Evolutionary conservation across 495 filamentous ascomycete genomes (phyloP), one percentile per base, ranked within the genome.

Genomic region (Platismatia glauca): DNA sequence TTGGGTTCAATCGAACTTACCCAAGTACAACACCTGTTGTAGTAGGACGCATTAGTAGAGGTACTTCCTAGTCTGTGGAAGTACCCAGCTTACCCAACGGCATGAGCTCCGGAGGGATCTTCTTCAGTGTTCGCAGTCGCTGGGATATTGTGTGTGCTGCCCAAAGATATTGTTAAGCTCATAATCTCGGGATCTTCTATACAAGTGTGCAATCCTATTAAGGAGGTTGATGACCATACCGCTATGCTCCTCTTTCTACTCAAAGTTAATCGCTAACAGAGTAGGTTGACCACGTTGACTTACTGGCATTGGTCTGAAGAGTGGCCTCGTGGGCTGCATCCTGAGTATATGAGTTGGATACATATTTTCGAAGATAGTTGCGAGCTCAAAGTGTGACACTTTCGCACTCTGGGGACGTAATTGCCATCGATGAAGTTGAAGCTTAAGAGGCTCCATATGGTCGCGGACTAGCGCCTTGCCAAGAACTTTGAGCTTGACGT

Each of bases 141-240:
- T 99, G 94, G 55, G 94, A 97, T 77, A 99, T 87, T 63, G 94
- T 97, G 80, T 97, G 94, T 72, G 90, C 94, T 98, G 39, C 6
- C n/a, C 37, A 35, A 67, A 31, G 31, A 55, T 57, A 55, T 8
- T 12, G 18, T 63, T 33, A 60, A 44, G 41, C 44, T 38, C 20
- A 12, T 43, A 53, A 18, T 43, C 2, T 38, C 22, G 53, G n/a
- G 3, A 24, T 34, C 35, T 33, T 24, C 22, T 33, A 41, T 37
- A 33, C 33, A 37, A 27, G 43, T 1, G 20, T 31, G 7, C n/a
- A 38, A 3, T 35, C 24, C n/a, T 33, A 41, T 37, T 33, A 38
- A 29, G 3, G 18, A 20, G 24, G 46, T 57, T n/a, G 33, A 44
- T 24, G 58, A 60, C 58, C 85, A 63, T 91, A 94, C 89, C 89